These are phyloP conservation scores for Russula sp. DNA, from an alignment of 768 basidiomycete species.

Conservation along the genomic window DNA sequence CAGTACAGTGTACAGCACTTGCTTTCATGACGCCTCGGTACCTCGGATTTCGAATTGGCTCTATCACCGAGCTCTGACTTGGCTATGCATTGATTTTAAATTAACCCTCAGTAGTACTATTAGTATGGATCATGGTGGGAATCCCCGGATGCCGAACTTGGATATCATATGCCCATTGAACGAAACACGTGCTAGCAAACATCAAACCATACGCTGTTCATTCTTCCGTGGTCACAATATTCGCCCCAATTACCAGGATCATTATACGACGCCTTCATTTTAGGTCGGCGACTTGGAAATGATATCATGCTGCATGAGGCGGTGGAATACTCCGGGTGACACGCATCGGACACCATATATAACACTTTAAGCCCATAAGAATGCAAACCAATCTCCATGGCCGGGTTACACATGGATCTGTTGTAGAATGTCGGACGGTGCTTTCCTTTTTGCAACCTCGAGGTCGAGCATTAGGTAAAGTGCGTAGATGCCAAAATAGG, in stretches of 20 bases:
- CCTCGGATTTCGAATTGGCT: not conserved
- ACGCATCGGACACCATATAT: not conserved
- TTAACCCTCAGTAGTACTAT: too few relatives aligned
- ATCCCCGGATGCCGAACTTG: not conserved
- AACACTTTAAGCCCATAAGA: not conserved
- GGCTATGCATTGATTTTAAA: too few relatives aligned
- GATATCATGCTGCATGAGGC: too few relatives aligned
- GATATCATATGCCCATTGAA: not conserved
- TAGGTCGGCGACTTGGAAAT: too few relatives aligned
- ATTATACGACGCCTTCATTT: too few relatives aligned
- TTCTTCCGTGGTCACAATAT: too few relatives aligned
- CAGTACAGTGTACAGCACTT: not conserved
- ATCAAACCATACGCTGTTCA: too few relatives aligned
- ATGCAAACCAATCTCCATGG: not conserved
- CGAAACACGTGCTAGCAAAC: conserved; percentile 24
- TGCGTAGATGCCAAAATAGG: not conserved
- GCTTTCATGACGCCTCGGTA: not conserved
- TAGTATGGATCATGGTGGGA: too few relatives aligned
- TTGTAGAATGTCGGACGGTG: not conserved
- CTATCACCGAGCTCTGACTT: not conserved
- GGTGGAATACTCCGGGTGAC: not conserved
- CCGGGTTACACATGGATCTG: not conserved
- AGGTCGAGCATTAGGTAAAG: not conserved
- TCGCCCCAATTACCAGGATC: too few relatives aligned
- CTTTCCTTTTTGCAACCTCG: not conserved